Evolutionary conservation across 2,329 filamentous ascomycete genomes (phyloP).

Genomic region (Arthroderma sp.): DNA sequence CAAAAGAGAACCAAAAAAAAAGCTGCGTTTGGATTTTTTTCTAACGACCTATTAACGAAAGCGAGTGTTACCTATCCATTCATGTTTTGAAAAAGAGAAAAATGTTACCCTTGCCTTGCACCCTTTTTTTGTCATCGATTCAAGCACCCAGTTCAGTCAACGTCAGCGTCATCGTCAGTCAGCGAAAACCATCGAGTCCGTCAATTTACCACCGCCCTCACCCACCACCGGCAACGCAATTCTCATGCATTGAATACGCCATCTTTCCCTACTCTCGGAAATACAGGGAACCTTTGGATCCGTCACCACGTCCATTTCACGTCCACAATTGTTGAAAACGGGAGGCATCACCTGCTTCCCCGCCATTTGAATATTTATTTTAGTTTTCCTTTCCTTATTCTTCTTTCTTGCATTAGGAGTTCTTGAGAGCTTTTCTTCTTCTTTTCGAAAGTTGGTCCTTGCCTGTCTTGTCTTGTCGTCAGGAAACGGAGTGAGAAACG

Average conservation of each 20-base stretch:
- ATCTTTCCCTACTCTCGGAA: background rate
- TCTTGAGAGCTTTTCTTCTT: background rate
- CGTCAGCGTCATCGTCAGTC: slow-evolving; percentile 1
- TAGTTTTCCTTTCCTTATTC: background rate
- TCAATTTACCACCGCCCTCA: background rate
- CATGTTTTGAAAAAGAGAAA: background rate
- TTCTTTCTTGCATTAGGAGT: background rate
- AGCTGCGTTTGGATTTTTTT: background rate
- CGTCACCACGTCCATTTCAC: background rate
- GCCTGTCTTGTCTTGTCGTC: background rate
- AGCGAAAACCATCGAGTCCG: slow-evolving; percentile 1
- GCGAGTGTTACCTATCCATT: slow-evolving; percentile 2
- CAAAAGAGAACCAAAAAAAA: background rate
- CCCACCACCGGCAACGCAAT: background rate
- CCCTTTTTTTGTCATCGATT: background rate
- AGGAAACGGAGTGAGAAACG: background rate
- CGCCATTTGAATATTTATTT: background rate
- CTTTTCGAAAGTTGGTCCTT: background rate
- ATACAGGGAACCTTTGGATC: background rate
- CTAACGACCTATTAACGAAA: slow-evolving; percentile 4
- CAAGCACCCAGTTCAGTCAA: background rate
- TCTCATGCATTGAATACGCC: background rate
- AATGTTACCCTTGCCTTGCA: background rate
- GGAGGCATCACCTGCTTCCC: background rate
- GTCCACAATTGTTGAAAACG: background rate